phyloP scores from a whole-genome alignment of 257 asterid genomes.

The Solanum sejunctum region DNA sequence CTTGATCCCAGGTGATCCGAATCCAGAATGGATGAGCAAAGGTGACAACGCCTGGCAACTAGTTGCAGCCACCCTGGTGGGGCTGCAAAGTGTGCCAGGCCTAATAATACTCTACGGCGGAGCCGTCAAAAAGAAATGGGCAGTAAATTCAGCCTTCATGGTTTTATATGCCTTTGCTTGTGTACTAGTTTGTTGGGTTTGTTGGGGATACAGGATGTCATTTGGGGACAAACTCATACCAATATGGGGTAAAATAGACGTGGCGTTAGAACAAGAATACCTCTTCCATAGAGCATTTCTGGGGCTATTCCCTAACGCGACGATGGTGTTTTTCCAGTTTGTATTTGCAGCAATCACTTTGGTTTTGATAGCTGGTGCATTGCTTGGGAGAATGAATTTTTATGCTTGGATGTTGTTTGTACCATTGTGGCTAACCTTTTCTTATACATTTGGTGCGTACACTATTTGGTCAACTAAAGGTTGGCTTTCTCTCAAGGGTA shows the following conservation, averaged over 20 bases:
- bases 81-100: slow-evolving; percentile 58
- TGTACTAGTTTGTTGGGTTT: slow-evolving; percentile 55
- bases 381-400: slow-evolving; percentile 57
- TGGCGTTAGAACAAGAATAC: slow-evolving; percentile 35
- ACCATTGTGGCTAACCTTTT: slow-evolving; percentile 59
- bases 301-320: slow-evolving; percentile 50
- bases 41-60: slow-evolving; percentile 74
- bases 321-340: slow-evolving; percentile 62
- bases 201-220: slow-evolving; percentile 52
- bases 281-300: slow-evolving; percentile 21
- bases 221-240: slow-evolving; percentile 46
- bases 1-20: slow-evolving; percentile 8
- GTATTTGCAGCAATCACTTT: slow-evolving; percentile 61
- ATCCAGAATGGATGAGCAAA: slow-evolving; percentile 52
- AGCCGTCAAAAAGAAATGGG: slow-evolving; percentile 65
- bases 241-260: slow-evolving; percentile 39
- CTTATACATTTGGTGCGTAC: slow-evolving; percentile 57
- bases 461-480: slow-evolving; percentile 48
- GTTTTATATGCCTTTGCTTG: slow-evolving; percentile 57
- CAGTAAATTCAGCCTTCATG: slow-evolving; percentile 71
- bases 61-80: slow-evolving; percentile 49
- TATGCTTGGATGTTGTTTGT: slow-evolving; percentile 70
- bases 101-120: slow-evolving; percentile 56
- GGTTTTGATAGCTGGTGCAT: slow-evolving; percentile 54
- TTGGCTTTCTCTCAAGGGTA: slow-evolving; percentile 31